A percentile compares a stretch with the other conserved stretches of the same genome.
Evolutionary conservation across 805 yeast species (phyloP).

Genomic region (Ogataea henricii): DNA sequence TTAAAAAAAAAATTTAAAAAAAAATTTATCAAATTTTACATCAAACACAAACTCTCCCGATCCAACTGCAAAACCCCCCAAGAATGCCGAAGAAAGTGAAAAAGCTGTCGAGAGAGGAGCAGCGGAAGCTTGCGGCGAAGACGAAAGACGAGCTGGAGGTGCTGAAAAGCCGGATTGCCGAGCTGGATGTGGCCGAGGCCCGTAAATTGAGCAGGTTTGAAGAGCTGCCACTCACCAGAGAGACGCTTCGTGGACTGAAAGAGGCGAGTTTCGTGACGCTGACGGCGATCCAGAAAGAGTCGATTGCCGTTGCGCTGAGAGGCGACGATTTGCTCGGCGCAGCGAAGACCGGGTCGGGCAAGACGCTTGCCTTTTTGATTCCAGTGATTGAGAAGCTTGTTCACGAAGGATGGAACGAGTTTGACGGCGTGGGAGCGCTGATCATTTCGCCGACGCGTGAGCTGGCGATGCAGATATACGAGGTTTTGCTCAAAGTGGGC

Average conservation of each 20-base stretch:
- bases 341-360: slow-evolving; percentile 90
- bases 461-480: slow-evolving; percentile 86
- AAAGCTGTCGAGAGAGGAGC: slow-evolving; percentile 34
- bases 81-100: slow-evolving; percentile 33
- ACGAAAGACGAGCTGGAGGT: slow-evolving; percentile 41
- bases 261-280: slow-evolving; percentile 75
- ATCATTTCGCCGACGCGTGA: slow-evolving; percentile 93
- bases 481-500: slow-evolving; percentile 82
- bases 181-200: slow-evolving; percentile 48
- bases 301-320: slow-evolving; percentile 75
- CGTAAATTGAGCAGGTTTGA: slow-evolving; percentile 53
- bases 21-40: slow-evolving; percentile 2
- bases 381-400: slow-evolving; percentile 75
- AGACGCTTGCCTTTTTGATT: slow-evolving; percentile 81
- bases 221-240: slow-evolving; percentile 73
- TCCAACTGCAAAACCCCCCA: background rate
- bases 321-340: slow-evolving; percentile 84
- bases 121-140: slow-evolving; percentile 25
- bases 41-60: background rate
- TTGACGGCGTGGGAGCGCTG: slow-evolving; percentile 87
- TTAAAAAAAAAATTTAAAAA: slow-evolving; percentile 6
- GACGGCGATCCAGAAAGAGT: slow-evolving; percentile 83
- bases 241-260: slow-evolving; percentile 69
- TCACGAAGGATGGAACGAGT: slow-evolving; percentile 73
- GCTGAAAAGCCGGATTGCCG: slow-evolving; percentile 54